Conservation (phyloP, 805 yeast genomes). For the Millerago galiae region DNA sequence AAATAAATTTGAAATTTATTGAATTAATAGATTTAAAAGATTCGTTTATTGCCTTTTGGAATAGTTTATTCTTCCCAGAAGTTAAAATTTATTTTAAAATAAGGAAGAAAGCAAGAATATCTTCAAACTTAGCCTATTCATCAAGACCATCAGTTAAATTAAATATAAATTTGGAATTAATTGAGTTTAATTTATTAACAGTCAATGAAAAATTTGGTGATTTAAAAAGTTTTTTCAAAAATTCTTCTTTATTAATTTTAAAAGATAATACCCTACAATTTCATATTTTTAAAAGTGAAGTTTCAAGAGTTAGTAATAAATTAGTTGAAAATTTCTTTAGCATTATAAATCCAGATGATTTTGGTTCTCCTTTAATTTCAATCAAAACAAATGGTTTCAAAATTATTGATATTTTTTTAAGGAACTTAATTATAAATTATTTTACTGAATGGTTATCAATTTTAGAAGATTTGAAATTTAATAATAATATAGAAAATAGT, state of each 20-base stretch:
- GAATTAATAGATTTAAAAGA: conserved; percentile 22
- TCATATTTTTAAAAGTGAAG: conserved; percentile 10
- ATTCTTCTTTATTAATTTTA: conserved; percentile 8
- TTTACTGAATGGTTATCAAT: conserved; percentile 52
- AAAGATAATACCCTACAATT: conserved; percentile 17
- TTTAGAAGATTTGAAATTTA: conserved; percentile 26
- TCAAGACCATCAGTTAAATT: conserved; percentile 16
- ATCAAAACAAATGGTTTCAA: conserved; percentile 30
- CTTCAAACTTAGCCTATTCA: conserved; percentile 14
- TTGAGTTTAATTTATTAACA: conserved; percentile 12
- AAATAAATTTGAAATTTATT: conserved; percentile 21
- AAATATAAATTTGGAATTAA: conserved; percentile 5
- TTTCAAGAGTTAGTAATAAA: conserved; percentile 8
- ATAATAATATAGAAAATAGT: conserved; percentile 4
- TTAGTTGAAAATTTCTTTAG: conserved; percentile 26
- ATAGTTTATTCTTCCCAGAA: conserved; percentile 8
- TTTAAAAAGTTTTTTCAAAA: conserved; percentile 15
- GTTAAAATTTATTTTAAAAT: conserved; percentile 19
- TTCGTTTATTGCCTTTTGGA: conserved; percentile 3
- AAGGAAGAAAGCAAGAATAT: conserved; percentile 20
- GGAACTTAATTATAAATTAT: conserved; percentile 47
- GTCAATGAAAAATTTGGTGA: conserved; percentile 30
- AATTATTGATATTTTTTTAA: conserved; percentile 36
- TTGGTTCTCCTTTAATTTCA: conserved; percentile 34
- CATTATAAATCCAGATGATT: conserved; percentile 28